Conservation (phyloP, 2,329 filamentous ascomycete genomes). For the Alternaria hordeiaustralica region DNA sequence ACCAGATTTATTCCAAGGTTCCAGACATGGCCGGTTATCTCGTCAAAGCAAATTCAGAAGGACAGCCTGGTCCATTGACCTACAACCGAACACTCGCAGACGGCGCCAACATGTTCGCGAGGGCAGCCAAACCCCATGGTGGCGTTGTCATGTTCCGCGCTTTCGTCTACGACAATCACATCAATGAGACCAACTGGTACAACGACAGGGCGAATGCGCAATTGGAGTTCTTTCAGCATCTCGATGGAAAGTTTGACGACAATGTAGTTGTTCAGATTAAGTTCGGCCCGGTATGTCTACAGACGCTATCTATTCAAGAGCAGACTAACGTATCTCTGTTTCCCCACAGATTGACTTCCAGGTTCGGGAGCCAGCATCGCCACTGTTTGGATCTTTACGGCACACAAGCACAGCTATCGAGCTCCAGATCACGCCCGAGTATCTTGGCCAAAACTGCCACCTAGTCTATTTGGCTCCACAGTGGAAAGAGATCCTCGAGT, state of each 20-base stretch:
- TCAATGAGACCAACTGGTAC: slow-evolving; percentile 67
- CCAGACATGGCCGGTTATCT: slow-evolving; percentile 74
- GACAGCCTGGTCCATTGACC: slow-evolving; percentile 71
- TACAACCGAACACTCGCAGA: slow-evolving; percentile 74
- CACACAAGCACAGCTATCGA: slow-evolving; percentile 65
- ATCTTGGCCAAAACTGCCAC: slow-evolving; percentile 73
- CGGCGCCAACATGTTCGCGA: slow-evolving; percentile 76
- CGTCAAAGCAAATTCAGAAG: slow-evolving; percentile 75
- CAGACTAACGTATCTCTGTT: neutral
- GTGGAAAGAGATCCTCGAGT: slow-evolving; percentile 72
- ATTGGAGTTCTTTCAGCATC: slow-evolving; percentile 68
- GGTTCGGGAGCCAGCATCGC: slow-evolving; percentile 70
- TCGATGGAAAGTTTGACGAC: slow-evolving; percentile 71
- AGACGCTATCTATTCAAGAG: neutral
- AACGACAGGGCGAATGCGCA: slow-evolving; percentile 73
- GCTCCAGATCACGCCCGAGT: slow-evolving; percentile 72
- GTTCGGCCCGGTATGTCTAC: slow-evolving; percentile 61
- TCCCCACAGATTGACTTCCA: slow-evolving; percentile 68
- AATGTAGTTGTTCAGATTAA: slow-evolving; percentile 78
- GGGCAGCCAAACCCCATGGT: slow-evolving; percentile 89
- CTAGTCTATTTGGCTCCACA: slow-evolving; percentile 71
- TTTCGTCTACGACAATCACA: slow-evolving; percentile 69
- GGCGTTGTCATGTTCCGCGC: slow-evolving; percentile 79
- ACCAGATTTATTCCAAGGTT: slow-evolving; percentile 64
- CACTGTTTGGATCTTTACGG: slow-evolving; percentile 64